phyloP scores from a whole-genome alignment of 2,329 filamentous ascomycete species.

The Nothophaeocryptopus gaeumannii region DNA sequence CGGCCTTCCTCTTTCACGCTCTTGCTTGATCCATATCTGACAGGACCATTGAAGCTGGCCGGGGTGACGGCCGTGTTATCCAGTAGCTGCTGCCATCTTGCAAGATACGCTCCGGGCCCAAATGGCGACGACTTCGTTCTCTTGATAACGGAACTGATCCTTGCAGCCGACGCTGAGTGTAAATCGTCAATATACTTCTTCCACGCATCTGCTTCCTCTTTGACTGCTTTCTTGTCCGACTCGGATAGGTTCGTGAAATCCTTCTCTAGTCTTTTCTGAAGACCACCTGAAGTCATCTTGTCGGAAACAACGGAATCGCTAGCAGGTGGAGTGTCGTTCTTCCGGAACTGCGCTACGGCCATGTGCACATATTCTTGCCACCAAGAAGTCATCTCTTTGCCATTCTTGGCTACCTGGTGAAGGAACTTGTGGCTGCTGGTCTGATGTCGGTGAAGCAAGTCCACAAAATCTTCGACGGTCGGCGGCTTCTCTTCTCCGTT shows the following conservation, averaged over 20 bases:
- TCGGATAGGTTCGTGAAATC: slow-evolving; percentile 49
- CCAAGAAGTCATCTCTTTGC: slow-evolving; percentile 61
- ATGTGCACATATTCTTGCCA: slow-evolving; percentile 62
- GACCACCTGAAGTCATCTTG: slow-evolving; percentile 41
- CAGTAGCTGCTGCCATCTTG: slow-evolving; percentile 68
- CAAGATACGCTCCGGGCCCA: slow-evolving; percentile 70
- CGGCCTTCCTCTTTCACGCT: slow-evolving; percentile 38
- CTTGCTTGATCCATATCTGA: slow-evolving; percentile 44
- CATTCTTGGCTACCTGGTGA: slow-evolving; percentile 66
- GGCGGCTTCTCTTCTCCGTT: slow-evolving; percentile 43
- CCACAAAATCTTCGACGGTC: slow-evolving; percentile 69
- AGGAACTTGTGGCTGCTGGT: slow-evolving; percentile 66
- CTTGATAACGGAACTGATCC: slow-evolving; percentile 58
- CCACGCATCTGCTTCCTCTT: slow-evolving; percentile 58
- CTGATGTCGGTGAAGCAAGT: slow-evolving; percentile 63
- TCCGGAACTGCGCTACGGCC: slow-evolving; percentile 56
- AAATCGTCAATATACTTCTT: slow-evolving; percentile 58
- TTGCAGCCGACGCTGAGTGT: slow-evolving; percentile 51
- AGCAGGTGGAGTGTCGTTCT: slow-evolving; percentile 25
- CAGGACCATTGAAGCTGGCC: slow-evolving; percentile 47
- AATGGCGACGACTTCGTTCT: slow-evolving; percentile 43
- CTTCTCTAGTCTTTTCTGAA: slow-evolving; percentile 41
- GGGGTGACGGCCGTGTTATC: slow-evolving; percentile 70
- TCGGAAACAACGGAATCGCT: slow-evolving; percentile 24
- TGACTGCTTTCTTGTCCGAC: slow-evolving; percentile 47